A percentile compares a stretch with the other conserved stretches of the same genome.
Conservation (phyloP, 2,329 filamentous ascomycete species). For the Trichoderma afroharzianum region DNA sequence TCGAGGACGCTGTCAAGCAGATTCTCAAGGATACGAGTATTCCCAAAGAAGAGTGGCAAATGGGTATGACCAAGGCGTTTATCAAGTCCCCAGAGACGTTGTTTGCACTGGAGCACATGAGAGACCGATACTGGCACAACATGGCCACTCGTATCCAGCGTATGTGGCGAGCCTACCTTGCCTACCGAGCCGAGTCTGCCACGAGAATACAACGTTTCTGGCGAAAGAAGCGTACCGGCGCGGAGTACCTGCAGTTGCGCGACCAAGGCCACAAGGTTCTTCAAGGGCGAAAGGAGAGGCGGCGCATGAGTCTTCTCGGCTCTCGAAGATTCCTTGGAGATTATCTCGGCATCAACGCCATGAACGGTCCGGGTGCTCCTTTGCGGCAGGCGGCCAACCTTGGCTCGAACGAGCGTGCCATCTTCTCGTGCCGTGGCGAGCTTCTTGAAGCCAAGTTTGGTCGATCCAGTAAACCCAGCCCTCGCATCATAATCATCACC, state of each 20-base stretch:
- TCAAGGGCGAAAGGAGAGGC: slow-evolving; percentile 81
- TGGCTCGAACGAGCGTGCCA: slow-evolving; percentile 64
- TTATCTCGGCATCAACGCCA: slow-evolving; percentile 84
- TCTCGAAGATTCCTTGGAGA: slow-evolving; percentile 92
- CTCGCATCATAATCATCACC: slow-evolving; percentile 80
- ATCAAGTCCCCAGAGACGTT: slow-evolving; percentile 97
- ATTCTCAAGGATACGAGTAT: slow-evolving; percentile 97
- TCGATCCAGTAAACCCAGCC: slow-evolving; percentile 88
- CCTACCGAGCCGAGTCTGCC: slow-evolving; percentile 88
- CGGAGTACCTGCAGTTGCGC: slow-evolving; percentile 82
- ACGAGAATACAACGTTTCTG: slow-evolving; percentile 93
- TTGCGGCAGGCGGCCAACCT: slow-evolving; percentile 73
- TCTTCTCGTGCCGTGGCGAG: slow-evolving; percentile 92
- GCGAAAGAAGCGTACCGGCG: slow-evolving; percentile 86
- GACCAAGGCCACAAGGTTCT: slow-evolving; percentile 84
- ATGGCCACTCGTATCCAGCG: slow-evolving; percentile 98
- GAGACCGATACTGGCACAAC: slow-evolving; percentile 98
- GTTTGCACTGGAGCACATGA: slow-evolving; percentile 95
- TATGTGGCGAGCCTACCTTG: slow-evolving; percentile 93
- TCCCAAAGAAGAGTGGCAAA: slow-evolving; percentile 90
- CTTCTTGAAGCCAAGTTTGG: slow-evolving; percentile 91
- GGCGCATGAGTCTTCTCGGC: slow-evolving; percentile 85
- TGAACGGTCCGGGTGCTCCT: slow-evolving; percentile 73
- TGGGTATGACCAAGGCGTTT: slow-evolving; percentile 95
- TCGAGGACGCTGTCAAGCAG: slow-evolving; percentile 81